Base-by-base conservation (phyloP, 768 basidiomycete genomes). In the Pholiota microspora region DNA sequence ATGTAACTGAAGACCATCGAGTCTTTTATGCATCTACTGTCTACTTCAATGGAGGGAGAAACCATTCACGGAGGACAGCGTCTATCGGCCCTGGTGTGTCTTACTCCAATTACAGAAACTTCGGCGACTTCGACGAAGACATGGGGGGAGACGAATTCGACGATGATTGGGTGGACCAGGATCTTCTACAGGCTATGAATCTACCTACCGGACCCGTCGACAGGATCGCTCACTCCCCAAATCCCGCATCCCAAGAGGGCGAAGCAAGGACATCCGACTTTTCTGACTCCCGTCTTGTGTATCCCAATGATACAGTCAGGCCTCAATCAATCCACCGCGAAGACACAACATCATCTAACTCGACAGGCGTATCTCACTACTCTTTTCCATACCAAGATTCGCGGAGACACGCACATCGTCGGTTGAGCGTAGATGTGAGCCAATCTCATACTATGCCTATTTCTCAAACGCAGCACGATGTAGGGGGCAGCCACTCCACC, bases 1-100 rank as follows among this genome's bases (percentile, higher is more conserved):
- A 96, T 44, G 77, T 92, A 13, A 81, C 77, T 9, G 95, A 98
- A 67, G 86, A 90, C 54, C 86, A 89, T 65, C 75, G 76, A 28
- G 74, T 94, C 27, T 86, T 91, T 62, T 84, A 85, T 32, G 81
- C 86, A 12, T 82, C 83, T 0, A 82, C 82, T 28, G 79, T 84
- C 4, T 86, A 89, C 68, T 97, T 94, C 69, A 78, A 78, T 47
- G 89, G 89, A 0, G 75, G 77, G 1, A 70, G 73, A 48, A 61
- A 66, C 38, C 55, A 70, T 4, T 27, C 47, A 7, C 69, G 78
- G 25, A 60, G 73, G 45, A 63, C 73, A 57, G 62, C 73, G 51
- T 72, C 82, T 66, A 63, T 84, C 73, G 76, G 83, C 12, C 75
- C 78, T 3, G 78, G 78, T 16, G 64, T 75, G 15, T 63, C 74